Evolutionary conservation across 2,329 filamentous ascomycete species (phyloP).

Genomic region (Dothiorella sarmentorum): DNA sequence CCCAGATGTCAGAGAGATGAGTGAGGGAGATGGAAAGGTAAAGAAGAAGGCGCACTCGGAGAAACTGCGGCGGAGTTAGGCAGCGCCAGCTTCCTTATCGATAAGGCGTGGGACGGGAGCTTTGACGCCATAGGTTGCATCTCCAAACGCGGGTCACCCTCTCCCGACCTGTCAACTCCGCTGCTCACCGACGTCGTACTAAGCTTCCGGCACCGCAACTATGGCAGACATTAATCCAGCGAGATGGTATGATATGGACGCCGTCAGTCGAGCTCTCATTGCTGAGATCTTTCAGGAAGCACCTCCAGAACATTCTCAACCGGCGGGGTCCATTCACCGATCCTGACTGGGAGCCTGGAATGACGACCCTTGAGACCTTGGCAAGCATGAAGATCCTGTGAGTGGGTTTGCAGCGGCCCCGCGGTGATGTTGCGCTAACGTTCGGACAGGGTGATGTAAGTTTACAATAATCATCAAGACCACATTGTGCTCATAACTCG

Average conservation of each 20-base stretch:
- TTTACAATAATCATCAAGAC: background rate
- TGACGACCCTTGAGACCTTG: constrained; percentile 45
- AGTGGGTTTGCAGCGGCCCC: constrained; percentile 31
- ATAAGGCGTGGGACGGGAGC: constrained; percentile 12
- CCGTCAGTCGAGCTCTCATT: background rate
- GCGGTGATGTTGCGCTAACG: background rate
- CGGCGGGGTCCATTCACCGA: constrained; percentile 79
- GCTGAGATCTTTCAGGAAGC: constrained; percentile 57
- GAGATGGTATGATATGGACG: constrained; percentile 9
- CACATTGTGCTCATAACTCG: constrained; percentile 37
- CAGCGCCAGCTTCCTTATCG: constrained; percentile 16
- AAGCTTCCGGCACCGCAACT: constrained; percentile 10
- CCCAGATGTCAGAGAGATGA: background rate
- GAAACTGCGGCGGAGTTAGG: background rate
- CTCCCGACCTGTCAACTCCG: constrained; percentile 17
- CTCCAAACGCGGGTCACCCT: constrained; percentile 24
- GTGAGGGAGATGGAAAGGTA: background rate
- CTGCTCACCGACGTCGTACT: background rate
- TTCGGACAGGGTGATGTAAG: constrained; percentile 37
- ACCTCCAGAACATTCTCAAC: constrained; percentile 76
- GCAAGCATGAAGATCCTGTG: constrained; percentile 58
- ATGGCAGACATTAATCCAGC: constrained; percentile 27
- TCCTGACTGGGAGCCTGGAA: constrained; percentile 50
- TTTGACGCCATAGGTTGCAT: constrained; percentile 11
- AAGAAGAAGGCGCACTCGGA: background rate